These are phyloP conservation scores for Xerophyta viscosa DNA, from an alignment of 106 monocot genomes.

Conservation along the genomic window DNA sequence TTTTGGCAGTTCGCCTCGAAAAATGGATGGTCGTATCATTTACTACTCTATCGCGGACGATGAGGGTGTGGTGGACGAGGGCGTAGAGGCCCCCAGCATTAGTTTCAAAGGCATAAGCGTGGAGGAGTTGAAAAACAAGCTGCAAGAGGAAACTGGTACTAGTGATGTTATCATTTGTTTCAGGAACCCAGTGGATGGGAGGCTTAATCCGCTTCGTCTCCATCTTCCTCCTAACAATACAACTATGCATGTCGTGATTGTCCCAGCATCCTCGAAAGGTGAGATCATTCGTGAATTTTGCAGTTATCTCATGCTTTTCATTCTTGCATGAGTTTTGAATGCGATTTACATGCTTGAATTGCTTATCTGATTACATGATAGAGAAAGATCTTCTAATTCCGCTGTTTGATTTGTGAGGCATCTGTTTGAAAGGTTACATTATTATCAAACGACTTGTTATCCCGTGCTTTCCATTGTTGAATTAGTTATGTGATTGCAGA, in stretches of 20 bases:
- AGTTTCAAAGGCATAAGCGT: conserved; percentile 57
- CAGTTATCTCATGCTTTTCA: too few species aligned
- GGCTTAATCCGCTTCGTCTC: conserved; percentile 54
- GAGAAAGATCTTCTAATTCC: too few species aligned
- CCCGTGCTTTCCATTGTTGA: too few species aligned
- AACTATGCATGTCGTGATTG: conserved; percentile 53
- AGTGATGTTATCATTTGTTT: conserved; percentile 61
- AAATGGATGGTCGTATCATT: conserved; percentile 48
- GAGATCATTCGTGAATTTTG: too few species aligned
- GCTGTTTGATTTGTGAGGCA: too few species aligned
- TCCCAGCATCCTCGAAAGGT: conserved; percentile 56
- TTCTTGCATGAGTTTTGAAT: too few species aligned
- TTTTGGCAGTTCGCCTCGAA: conserved; percentile 27
- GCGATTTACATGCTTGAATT: too few species aligned
- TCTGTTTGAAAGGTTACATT: too few species aligned
- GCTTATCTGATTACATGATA: too few species aligned
- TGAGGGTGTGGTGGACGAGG: conserved; percentile 38
- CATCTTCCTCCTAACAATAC: conserved; percentile 65
- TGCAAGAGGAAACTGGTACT: conserved; percentile 53
- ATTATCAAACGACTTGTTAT: too few species aligned
- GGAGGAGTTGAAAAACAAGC: conserved; percentile 39
- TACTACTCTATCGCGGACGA: conserved; percentile 49
- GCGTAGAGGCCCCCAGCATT: conserved; percentile 14
- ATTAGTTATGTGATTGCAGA: too few species aligned
- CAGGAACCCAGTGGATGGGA: conserved; percentile 37